A percentile compares a stretch with the other conserved stretches of the same genome.
phyloP scores from a whole-genome alignment of 202 grass and related monocot genomes.

The Eragrostis tef region DNA sequence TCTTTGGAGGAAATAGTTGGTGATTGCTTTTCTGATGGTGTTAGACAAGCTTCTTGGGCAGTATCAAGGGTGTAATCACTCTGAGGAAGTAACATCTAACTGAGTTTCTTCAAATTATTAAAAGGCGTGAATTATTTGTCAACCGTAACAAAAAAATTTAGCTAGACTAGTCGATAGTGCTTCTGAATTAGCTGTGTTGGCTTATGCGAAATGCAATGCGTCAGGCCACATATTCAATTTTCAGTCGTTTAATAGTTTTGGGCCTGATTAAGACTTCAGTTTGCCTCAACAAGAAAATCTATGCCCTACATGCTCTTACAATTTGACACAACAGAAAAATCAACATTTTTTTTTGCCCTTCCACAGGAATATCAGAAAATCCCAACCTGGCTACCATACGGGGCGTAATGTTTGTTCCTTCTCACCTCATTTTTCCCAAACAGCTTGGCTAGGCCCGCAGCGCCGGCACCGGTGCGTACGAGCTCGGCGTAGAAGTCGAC shows the following conservation, averaged over 20 bases:
- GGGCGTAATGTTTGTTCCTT: background rate
- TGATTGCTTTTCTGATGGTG: constrained; percentile 34
- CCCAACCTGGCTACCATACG: background rate
- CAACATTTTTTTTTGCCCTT: background rate
- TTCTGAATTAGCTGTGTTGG: background rate
- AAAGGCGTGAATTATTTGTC: background rate
- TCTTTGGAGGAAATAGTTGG: constrained; percentile 50
- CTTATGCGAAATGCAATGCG: background rate
- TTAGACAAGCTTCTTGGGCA: constrained; percentile 35
- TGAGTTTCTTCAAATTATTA: background rate
- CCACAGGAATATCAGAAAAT: background rate
- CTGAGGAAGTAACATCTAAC: constrained; percentile 28
- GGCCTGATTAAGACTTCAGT: background rate
- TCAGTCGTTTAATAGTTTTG: background rate
- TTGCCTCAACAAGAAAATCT: background rate
- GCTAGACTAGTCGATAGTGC: background rate
- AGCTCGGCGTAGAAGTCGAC: constrained; percentile 74
- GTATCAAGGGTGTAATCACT: constrained; percentile 27
- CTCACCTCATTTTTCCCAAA: constrained; percentile 62
- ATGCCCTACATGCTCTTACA: background rate
- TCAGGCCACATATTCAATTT: background rate
- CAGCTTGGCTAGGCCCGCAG: constrained; percentile 54
- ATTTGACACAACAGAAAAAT: background rate
- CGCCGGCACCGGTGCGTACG: constrained; percentile 53
- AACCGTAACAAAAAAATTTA: background rate